Evolutionary conservation across 75 land plant species (phyloP), one percentile per base, ranked within the genome.

Genomic region (Isoetes taiwanensis): DNA sequence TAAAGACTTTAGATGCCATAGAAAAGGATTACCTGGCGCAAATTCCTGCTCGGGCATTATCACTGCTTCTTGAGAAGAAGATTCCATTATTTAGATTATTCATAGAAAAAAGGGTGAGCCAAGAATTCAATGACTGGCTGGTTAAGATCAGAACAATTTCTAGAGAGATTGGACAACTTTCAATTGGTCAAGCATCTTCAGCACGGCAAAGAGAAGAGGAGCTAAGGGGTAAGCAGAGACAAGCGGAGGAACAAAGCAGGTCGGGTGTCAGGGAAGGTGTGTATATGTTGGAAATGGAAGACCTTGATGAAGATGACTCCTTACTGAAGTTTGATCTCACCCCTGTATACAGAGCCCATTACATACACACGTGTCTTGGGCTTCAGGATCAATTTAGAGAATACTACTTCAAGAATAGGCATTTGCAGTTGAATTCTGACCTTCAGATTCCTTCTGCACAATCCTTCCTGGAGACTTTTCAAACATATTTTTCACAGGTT

Each of bases 71-170:
- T 24, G 83, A 74, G 64, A 67, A 71, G 63, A 71, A 68, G 52
- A 82, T 94, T 61, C 99, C 90, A 2, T 62, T 61, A 24, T 77
- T 82, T 28, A 88, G 81, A 40, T 43, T 56, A 0, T 73, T 84
- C 32, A 79, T 94, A 52, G 86, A 94, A 66, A 81, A 80, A 67
- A 77, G 74, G 58, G 86, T 89, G 20, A 61, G 50, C 60, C 67
- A 53, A 46, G 90, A 93, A 33, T 90, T 93, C 62, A 88, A 79
- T 67, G 90, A 93, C 30, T 93, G 96, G 98, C 76, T 93, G 26
- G 96, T 79, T 31, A 66, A 88, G 19, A 77, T 88, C 33, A 81
- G 96, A 48, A 73, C 77, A 48, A 68, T 66, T 24, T 80, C 95
- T 0, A 85, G 75, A 57, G 75, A 85, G 46, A 76, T 94, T 58